Base-by-base conservation (phyloP, 2,329 filamentous ascomycete genomes). In the Trichophyton mentagrophytes region DNA sequence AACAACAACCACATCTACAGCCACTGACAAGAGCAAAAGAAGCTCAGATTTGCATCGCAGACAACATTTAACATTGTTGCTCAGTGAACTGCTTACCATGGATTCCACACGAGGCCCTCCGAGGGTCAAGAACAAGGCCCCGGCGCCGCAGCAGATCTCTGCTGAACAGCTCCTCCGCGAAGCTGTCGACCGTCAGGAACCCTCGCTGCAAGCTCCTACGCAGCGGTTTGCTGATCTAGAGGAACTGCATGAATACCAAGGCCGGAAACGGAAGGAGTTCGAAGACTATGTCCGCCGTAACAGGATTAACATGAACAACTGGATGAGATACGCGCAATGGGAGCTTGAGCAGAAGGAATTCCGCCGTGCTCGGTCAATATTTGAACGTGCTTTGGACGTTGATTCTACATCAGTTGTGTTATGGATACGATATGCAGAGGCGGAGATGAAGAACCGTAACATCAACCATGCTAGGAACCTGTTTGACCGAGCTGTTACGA, bases 281-380 rank as follows among this genome's bases (percentile, higher is more conserved):
- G 93, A 99, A 76, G 89, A 96, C 78, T 97, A 97, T 86, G 89
- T 97, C 63, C 86, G 90, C 65, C 88, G 93, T 65, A 97, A 97
- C 72, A 80, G 92, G 70, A 82, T 96, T 72, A 96, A 95, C 71
- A 90, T 97, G 82, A 95, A 95, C 79, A 97, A 97, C 76, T 99
- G 93, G 93, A 90, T 93, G 82, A 88, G 91, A 70, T 99, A 99
- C 80, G 92, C 93, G 61, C 84, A 89, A 67, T 99, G 91, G 89
- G 93, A 99, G 78, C 81, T 97, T 63, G 92, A 99, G 73, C 93
- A 99, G 77, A 97, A 97, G 75, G 93, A 99, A 77, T 96, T 89
- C 74, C 85, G 87, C 60, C 87, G 93, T 60, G 93, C 93, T 33
- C 82, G 93, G 47, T 95, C 88, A 58, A 86, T 99, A 69, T 99